A percentile compares a stretch with the other conserved stretches of the same genome.
phyloP scores from a whole-genome alignment of 805 yeast species.

The Wickerhamiella bombiphila region DNA sequence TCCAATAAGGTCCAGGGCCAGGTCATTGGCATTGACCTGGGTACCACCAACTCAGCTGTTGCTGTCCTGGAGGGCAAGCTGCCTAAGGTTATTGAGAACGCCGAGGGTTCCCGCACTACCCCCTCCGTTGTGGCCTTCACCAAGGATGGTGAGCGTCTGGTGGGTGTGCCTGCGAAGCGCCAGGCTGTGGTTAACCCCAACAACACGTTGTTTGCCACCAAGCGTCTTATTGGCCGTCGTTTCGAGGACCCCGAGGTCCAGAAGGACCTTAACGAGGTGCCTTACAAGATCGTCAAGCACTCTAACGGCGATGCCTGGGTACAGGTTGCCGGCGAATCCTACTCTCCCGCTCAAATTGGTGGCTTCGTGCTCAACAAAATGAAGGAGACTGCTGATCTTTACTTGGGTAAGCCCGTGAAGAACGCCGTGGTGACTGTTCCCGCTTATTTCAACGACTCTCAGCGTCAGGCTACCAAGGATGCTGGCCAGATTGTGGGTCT shows the following conservation, averaged over 20 bases:
- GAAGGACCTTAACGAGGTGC: conserved; percentile 74
- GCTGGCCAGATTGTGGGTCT: conserved; percentile 96
- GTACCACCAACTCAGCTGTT: conserved; percentile 83
- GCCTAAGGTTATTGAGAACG: conserved; percentile 67
- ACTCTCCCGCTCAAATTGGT: conserved; percentile 93
- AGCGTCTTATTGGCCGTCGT: conserved; percentile 88
- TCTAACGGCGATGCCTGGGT: conserved; percentile 93
- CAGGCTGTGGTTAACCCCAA: conserved; percentile 91
- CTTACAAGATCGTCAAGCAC: conserved; percentile 83
- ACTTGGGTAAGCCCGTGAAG: conserved; percentile 72
- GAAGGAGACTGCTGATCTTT: conserved; percentile 95
- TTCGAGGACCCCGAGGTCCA: conserved; percentile 82
- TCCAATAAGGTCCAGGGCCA: conserved; percentile 39
- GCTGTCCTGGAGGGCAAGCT: conserved; percentile 67
- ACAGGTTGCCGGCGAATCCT: conserved; percentile 71
- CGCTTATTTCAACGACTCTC: conserved; percentile 82
- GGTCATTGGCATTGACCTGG: conserved; percentile 75
- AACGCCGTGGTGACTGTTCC: conserved; percentile 89
- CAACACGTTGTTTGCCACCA: conserved; percentile 88
- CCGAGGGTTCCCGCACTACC: conserved; percentile 67
- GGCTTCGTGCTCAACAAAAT: conserved; percentile 87
- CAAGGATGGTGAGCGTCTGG: conserved; percentile 77
- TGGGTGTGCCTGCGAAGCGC: conserved; percentile 91
- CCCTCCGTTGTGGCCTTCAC: conserved; percentile 94
- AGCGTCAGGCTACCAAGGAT: conserved; percentile 88